Percentiles rank a stretch among this genome's conserved stretches.
These are phyloP conservation scores for Phialocephala sp. DNA, from an alignment of 2,329 filamentous ascomycete species.

Conservation along the genomic window DNA sequence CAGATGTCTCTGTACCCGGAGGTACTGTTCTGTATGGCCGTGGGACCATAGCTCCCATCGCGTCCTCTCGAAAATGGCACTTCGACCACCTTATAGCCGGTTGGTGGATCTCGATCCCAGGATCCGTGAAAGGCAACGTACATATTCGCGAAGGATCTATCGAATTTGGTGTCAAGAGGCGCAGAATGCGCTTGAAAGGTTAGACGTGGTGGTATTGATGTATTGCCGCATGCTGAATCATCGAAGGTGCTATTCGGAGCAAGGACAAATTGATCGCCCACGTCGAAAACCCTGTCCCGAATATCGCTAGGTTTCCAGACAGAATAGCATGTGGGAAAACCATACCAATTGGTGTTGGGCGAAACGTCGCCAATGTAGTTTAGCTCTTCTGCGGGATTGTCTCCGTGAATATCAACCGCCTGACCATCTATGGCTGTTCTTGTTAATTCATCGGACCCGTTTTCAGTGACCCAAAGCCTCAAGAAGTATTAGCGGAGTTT, in stretches of 20 bases:
- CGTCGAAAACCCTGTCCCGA: constrained; percentile 21
- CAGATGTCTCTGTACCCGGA: constrained; percentile 30
- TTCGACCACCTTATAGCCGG: constrained; percentile 29
- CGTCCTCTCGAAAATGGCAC: constrained; percentile 26
- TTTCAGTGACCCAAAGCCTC: constrained; percentile 28
- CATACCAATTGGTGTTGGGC: constrained; percentile 30
- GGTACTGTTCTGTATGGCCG: constrained; percentile 11
- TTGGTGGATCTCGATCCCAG: constrained; percentile 27
- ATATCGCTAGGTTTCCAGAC: constrained; percentile 29
- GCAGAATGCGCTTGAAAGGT: constrained; percentile 33
- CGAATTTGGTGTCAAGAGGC: constrained; percentile 31
- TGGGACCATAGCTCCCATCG: constrained; percentile 27
- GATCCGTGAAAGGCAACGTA: constrained; percentile 33
- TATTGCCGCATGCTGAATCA: constrained; percentile 26
- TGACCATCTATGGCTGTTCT: constrained; percentile 20
- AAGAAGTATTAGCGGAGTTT: constrained; percentile 9
- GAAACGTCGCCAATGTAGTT: constrained; percentile 31
- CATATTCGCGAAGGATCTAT: constrained; percentile 23
- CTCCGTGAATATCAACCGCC: constrained; percentile 26
- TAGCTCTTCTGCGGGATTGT: constrained; percentile 32
- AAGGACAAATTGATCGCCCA: constrained; percentile 31
- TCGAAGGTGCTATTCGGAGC: constrained; percentile 30
- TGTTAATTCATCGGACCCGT: constrained; percentile 23
- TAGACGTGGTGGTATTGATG: constrained; percentile 22
- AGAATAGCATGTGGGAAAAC: constrained; percentile 33